A percentile compares a stretch with the other conserved stretches of the same genome.
These are phyloP conservation scores for Auricularia sp. DNA, from an alignment of 768 basidiomycete species.

Conservation along the genomic window DNA sequence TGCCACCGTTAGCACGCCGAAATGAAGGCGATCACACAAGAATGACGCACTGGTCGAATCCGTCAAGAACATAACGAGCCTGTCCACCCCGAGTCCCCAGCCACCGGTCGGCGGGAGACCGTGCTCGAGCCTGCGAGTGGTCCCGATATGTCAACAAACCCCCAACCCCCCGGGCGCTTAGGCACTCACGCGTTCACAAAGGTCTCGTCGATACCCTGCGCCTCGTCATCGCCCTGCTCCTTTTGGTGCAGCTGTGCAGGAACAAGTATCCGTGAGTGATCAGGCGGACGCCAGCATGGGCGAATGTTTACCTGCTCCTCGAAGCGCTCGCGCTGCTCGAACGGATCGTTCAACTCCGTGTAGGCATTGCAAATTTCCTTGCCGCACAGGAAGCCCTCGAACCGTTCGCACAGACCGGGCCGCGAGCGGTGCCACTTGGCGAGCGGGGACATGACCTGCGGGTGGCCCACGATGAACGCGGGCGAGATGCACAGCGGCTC, in stretches of 20 bases:
- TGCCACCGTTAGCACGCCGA: slow-evolving; percentile 6
- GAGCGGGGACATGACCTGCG: slow-evolving; percentile 98
- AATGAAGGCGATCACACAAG: slow-evolving; percentile 1
- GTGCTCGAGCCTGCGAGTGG: slow-evolving; percentile 69
- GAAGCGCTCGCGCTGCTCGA: slow-evolving; percentile 90
- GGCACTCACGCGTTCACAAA: slow-evolving; percentile 81
- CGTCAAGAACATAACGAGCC: slow-evolving; percentile 97
- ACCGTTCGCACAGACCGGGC: slow-evolving; percentile 94
- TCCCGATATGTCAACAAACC: neutral
- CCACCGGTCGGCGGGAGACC: slow-evolving; percentile 96
- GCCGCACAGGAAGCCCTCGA: slow-evolving; percentile 96
- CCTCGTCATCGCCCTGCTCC: slow-evolving; percentile 95
- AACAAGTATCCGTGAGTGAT: neutral
- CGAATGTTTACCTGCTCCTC: slow-evolving; percentile 61
- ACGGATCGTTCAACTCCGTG: slow-evolving; percentile 98
- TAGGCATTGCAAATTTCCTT: slow-evolving; percentile 99
- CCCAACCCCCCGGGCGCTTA: neutral
- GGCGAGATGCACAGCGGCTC: slow-evolving; percentile 95
- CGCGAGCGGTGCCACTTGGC: slow-evolving; percentile 98
- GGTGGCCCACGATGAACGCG: slow-evolving; percentile 96
- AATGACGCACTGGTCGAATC: slow-evolving; percentile 73
- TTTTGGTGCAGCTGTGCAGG: slow-evolving; percentile 65
- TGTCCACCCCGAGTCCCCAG: slow-evolving; percentile 93
- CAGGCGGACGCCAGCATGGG: neutral
- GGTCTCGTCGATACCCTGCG: slow-evolving; percentile 92